These are phyloP conservation scores for Raffaelea arxii DNA, from an alignment of 2,329 filamentous ascomycete species.

Conservation along the genomic window DNA sequence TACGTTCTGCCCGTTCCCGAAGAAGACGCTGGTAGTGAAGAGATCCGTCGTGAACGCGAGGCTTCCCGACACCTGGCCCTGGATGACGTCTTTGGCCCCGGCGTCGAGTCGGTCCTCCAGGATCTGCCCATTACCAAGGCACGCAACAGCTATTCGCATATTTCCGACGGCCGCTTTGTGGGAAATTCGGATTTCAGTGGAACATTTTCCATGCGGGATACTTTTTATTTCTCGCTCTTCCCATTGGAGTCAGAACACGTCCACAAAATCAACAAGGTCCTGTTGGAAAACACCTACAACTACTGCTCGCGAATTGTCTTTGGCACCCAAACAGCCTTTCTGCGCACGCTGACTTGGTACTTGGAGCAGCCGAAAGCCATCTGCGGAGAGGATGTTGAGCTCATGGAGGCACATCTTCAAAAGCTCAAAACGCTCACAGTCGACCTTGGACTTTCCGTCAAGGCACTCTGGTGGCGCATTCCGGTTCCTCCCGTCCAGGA, in stretches of 20 bases:
- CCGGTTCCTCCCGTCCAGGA: constrained; percentile 7
- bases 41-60: not conserved
- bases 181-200: constrained; percentile 8
- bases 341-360: constrained; percentile 17
- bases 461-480: not conserved
- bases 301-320: constrained; percentile 20
- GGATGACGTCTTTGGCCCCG: constrained; percentile 5
- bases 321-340: constrained; percentile 11
- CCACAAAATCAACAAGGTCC: constrained; percentile 20
- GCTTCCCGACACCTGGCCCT: not conserved
- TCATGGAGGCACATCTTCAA: constrained; percentile 1
- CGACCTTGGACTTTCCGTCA: constrained; percentile 11
- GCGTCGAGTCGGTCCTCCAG: constrained; percentile 13
- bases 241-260: constrained; percentile 16
- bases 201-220: constrained; percentile 9
- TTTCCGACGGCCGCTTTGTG: constrained; percentile 14
- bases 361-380: constrained; percentile 15
- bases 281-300: constrained; percentile 17
- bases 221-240: constrained; percentile 21
- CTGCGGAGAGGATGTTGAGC: constrained; percentile 5
- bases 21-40: constrained; percentile 13
- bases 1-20: constrained; percentile 12
- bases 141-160: constrained; percentile 16
- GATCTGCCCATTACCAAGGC: constrained; percentile 20
- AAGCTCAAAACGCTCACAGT: constrained; percentile 10